These are phyloP conservation scores for Naganishia vishniacii DNA, from an alignment of 768 basidiomycete species.

Conservation along the genomic window DNA sequence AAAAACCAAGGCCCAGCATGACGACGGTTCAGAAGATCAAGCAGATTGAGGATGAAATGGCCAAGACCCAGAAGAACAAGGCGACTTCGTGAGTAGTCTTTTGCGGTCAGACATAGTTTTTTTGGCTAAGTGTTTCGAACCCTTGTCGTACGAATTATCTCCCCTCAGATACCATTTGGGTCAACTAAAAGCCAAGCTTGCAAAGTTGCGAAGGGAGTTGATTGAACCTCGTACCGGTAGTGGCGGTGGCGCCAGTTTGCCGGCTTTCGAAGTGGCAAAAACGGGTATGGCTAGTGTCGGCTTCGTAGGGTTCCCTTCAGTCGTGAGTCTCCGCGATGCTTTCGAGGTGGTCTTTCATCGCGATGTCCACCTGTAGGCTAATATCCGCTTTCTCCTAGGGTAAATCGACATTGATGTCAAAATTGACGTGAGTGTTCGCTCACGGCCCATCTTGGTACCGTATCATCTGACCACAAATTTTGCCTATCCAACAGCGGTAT, in stretches of 20 bases:
- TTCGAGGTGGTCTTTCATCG: no score
- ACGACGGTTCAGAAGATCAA: constrained; percentile 71
- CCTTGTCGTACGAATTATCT: no score
- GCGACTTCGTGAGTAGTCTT: constrained; percentile 39
- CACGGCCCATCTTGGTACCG: neutral
- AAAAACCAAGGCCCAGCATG: neutral
- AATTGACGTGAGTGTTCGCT: constrained; percentile 45
- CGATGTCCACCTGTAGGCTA: neutral
- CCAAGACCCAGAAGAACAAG: constrained; percentile 60
- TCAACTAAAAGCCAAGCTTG: constrained; percentile 95
- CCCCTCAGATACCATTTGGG: constrained; percentile 67
- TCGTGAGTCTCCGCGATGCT: no score
- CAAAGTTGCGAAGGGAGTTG: constrained; percentile 90
- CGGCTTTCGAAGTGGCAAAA: constrained; percentile 96
- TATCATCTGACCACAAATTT: neutral
- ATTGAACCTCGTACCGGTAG: constrained; percentile 70
- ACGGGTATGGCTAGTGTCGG: constrained; percentile 78
- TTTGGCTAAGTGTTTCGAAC: no score
- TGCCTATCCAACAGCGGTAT: constrained; percentile 72
- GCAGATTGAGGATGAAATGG: constrained; percentile 67
- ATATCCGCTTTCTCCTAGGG: constrained; percentile 30
- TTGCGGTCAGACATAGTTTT: constrained; percentile 10
- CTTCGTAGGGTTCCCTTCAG: constrained; percentile 71
- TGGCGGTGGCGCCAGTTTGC: constrained; percentile 71
- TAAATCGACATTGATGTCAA: constrained; percentile 48